These are phyloP conservation scores for Isabelozyma heimii DNA, from an alignment of 805 yeast genomes.

Conservation along the genomic window DNA sequence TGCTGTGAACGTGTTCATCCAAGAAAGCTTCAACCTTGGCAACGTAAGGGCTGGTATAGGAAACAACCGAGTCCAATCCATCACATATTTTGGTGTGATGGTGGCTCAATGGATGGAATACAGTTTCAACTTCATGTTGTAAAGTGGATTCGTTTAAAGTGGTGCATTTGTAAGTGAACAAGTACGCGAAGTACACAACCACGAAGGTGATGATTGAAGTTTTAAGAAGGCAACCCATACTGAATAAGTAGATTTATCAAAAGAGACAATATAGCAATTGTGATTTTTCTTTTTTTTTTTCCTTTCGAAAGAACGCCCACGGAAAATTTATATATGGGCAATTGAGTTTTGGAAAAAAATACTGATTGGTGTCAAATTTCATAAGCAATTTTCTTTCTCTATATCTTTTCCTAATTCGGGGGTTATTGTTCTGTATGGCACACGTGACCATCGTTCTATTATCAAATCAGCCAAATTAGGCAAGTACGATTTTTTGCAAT, in stretches of 20 bases:
- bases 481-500: neutral
- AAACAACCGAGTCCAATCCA: slow-evolving; percentile 25
- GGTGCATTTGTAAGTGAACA: slow-evolving; percentile 39
- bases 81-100: slow-evolving; percentile 36
- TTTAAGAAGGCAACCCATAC: neutral
- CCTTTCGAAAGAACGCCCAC: neutral
- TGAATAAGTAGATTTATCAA: neutral
- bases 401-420: neutral
- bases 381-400: neutral
- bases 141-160: slow-evolving; percentile 25
- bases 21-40: slow-evolving; percentile 23
- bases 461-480: neutral
- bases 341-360: no score
- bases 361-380: neutral
- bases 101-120: slow-evolving; percentile 38
- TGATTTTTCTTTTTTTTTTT: no score
- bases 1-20: slow-evolving; percentile 37
- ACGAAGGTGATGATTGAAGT: slow-evolving; percentile 19
- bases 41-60: slow-evolving; percentile 28
- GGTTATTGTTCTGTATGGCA: neutral
- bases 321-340: no score
- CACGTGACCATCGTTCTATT: neutral
- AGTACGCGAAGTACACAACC: slow-evolving; percentile 34
- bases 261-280: neutral
- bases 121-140: slow-evolving; percentile 25